Conservation (phyloP, 1,284 basidiomycete genomes). For the Cutaneotrichosporon sp. region DNA sequence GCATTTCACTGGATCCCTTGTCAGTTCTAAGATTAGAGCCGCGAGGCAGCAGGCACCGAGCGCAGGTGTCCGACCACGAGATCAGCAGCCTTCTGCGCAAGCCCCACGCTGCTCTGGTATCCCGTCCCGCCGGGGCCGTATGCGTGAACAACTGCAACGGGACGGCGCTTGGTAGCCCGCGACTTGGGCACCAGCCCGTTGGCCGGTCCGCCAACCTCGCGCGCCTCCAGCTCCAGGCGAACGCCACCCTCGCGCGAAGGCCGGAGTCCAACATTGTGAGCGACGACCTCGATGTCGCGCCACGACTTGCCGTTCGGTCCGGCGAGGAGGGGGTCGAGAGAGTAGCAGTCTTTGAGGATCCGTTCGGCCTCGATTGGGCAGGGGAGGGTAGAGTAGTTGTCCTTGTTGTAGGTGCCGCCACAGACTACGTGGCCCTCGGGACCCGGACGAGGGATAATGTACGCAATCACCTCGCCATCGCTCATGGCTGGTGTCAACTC, state of each 20-base stretch:
- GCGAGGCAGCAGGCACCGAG: conserved; percentile 7
- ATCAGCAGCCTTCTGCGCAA: conserved; percentile 44
- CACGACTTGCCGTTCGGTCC: conserved; percentile 39
- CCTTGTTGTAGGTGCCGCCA: conserved; percentile 44
- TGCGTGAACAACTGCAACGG: conserved; percentile 64
- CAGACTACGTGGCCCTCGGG: conserved; percentile 48
- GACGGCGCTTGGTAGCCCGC: conserved; percentile 54
- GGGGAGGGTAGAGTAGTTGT: conserved; percentile 44
- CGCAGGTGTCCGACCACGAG: conserved; percentile 26
- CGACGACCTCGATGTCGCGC: conserved; percentile 57
- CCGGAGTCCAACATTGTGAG: conserved; percentile 67
- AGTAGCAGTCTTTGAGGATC: conserved; percentile 51
- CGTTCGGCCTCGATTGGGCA: conserved; percentile 39
- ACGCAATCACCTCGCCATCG: conserved; percentile 26
- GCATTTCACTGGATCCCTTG: too few relatives aligned
- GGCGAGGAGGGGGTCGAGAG: conserved; percentile 49
- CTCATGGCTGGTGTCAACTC: neutral
- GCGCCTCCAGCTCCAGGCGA: conserved; percentile 64
- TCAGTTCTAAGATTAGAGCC: conserved; percentile 9
- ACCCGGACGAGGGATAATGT: conserved; percentile 55
- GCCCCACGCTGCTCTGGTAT: conserved; percentile 45
- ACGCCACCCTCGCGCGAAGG: conserved; percentile 68
- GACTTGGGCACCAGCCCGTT: conserved; percentile 35
- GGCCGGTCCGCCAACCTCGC: conserved; percentile 43
- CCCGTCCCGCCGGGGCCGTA: conserved; percentile 58